phyloP scores from a whole-genome alignment of 257 asterid genomes.

The Ocimum tenuiflorum region DNA sequence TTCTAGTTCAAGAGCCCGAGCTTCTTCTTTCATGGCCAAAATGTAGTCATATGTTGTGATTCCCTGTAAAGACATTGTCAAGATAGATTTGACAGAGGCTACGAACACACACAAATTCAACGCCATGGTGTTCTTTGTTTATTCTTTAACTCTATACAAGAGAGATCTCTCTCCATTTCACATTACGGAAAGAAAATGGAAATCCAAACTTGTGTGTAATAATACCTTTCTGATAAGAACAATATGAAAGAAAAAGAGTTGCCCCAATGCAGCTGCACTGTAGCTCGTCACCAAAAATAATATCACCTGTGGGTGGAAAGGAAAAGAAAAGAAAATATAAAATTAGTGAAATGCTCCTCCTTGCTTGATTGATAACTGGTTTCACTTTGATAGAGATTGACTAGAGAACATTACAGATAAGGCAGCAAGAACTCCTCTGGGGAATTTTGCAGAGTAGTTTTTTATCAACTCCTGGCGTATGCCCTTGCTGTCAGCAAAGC shows the following conservation, averaged over 20 bases:
- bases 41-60: slow-evolving; percentile 93
- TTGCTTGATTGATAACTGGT: not conserved
- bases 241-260: slow-evolving; percentile 79
- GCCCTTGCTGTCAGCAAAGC: slow-evolving; percentile 70
- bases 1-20: slow-evolving; percentile 52
- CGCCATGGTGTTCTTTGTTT: too few species aligned
- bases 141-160: too few species aligned
- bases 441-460: slow-evolving; percentile 51
- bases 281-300: slow-evolving; percentile 57
- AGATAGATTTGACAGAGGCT: too few species aligned
- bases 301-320: slow-evolving; percentile 38
- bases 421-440: slow-evolving; percentile 77
- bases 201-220: not conserved
- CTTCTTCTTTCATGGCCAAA: slow-evolving; percentile 88
- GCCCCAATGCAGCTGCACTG: slow-evolving; percentile 85
- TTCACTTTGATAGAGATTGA: not conserved
- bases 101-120: too few species aligned
- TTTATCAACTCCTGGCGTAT: slow-evolving; percentile 49
- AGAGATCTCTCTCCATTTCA: not conserved
- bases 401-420: slow-evolving; percentile 50
- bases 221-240: slow-evolving; percentile 87
- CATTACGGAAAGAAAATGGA: not conserved
- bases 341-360: too few species aligned
- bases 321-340: not conserved
- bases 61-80: slow-evolving; percentile 63